A percentile compares a stretch with the other conserved stretches of the same genome.
Conservation (phyloP, 2,329 filamentous ascomycete genomes). For the Aspergillus thermomutatus region DNA sequence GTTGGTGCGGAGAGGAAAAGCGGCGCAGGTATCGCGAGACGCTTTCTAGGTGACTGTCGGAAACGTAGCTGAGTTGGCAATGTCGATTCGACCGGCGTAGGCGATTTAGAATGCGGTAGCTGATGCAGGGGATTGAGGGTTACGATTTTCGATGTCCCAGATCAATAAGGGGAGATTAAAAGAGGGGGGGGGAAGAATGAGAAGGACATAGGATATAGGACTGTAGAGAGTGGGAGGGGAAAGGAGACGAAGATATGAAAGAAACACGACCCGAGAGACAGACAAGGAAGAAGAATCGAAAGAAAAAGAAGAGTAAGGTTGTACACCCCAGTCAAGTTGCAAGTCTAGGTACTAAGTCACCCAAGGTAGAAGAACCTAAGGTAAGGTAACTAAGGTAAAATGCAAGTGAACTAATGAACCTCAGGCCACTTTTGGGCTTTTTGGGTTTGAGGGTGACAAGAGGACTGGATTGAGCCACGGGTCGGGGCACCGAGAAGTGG, state of each 20-base stretch:
- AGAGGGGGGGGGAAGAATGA: constrained; percentile 7
- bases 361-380: constrained; percentile 15
- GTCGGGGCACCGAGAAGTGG: constrained; percentile 22
- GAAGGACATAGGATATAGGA: constrained; percentile 8
- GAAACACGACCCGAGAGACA: constrained; percentile 6
- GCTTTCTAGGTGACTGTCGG: not conserved
- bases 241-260: constrained; percentile 12
- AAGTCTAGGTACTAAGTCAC: constrained; percentile 7
- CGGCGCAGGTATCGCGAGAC: constrained; percentile 18
- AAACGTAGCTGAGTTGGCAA: constrained; percentile 13
- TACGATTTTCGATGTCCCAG: constrained; percentile 1
- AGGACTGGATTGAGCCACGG: constrained; percentile 23
- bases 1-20: constrained; percentile 10
- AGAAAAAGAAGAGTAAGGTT: constrained; percentile 6
- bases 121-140: constrained; percentile 8
- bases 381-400: constrained; percentile 13
- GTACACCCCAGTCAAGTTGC: constrained; percentile 2
- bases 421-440: constrained; percentile 14
- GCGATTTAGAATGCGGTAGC: constrained; percentile 6
- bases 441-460: constrained; percentile 10
- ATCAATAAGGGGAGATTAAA: constrained; percentile 11
- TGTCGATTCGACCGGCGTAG: constrained; percentile 7
- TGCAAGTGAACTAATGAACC: constrained; percentile 7
- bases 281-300: constrained; percentile 10
- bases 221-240: constrained; percentile 6